phyloP scores from a whole-genome alignment of 202 grass and related monocot genomes.

The Cymbopogon flexuosus region DNA sequence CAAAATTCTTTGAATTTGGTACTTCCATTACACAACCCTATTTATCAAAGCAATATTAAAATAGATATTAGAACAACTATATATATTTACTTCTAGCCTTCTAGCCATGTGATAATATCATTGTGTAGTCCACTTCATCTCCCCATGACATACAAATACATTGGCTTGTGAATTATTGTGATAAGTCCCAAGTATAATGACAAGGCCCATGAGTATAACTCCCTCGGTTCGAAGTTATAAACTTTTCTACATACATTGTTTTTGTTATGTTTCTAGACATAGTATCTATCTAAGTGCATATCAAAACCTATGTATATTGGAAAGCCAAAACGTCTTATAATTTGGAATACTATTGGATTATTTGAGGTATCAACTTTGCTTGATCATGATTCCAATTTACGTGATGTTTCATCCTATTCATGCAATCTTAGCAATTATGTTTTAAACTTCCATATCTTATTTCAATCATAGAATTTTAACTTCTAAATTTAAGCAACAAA shows the following conservation, averaged over 20 bases:
- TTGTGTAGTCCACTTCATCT: not conserved
- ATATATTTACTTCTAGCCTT: not conserved
- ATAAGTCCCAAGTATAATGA: not conserved
- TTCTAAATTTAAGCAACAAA: not conserved
- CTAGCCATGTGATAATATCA: not conserved
- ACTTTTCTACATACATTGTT: no score
- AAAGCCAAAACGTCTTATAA: no score
- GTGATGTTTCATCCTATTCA: not conserved
- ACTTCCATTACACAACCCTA: not conserved
- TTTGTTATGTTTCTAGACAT: no score
- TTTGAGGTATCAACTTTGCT: not conserved
- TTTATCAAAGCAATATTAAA: not conserved
- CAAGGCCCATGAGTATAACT: not conserved
- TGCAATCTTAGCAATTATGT: not conserved
- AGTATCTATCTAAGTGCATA: no score
- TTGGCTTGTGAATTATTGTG: not conserved
- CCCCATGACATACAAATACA: not conserved
- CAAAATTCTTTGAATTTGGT: no score
- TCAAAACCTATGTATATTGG: no score
- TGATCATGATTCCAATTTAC: not conserved
- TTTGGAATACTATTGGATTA: not conserved
- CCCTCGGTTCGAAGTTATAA: no score
- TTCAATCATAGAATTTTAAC: not conserved
- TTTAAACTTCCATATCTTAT: not conserved
- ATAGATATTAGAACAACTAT: not conserved